Evolutionary conservation across 2,329 filamentous ascomycete species (phyloP).

Genomic region (Aspergillus sergii): DNA sequence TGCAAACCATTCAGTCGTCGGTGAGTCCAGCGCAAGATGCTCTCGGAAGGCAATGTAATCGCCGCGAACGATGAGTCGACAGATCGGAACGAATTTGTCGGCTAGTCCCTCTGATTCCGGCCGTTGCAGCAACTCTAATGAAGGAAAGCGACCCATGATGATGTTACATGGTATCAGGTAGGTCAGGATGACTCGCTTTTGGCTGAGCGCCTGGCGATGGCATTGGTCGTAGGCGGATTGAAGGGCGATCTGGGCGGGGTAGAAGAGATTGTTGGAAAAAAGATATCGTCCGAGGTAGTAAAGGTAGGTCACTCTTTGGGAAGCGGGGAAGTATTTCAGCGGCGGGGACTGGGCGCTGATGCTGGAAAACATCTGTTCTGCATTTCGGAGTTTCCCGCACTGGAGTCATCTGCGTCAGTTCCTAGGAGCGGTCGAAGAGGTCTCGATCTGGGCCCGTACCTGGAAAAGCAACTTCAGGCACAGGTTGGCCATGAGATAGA

Average conservation of each 20-base stretch:
- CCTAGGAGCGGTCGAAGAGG: not conserved
- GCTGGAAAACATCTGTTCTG: conserved; percentile 86
- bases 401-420: conserved; percentile 33
- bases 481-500: conserved; percentile 90
- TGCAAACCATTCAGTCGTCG: conserved; percentile 72
- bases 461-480: conserved; percentile 87
- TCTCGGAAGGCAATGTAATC: conserved; percentile 74
- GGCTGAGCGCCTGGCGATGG: conserved; percentile 58
- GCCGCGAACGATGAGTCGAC: conserved; percentile 70
- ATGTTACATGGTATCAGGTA: conserved; percentile 83
- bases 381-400: conserved; percentile 80
- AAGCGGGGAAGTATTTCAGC: conserved; percentile 76
- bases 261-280: conserved; percentile 82
- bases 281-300: conserved; percentile 93
- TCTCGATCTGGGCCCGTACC: conserved; percentile 45
- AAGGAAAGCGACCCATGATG: conserved; percentile 81
- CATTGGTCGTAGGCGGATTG: conserved; percentile 81
- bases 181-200: conserved; percentile 77
- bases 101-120: conserved; percentile 69
- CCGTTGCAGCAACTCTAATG: conserved; percentile 63
- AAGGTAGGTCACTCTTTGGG: conserved; percentile 87
- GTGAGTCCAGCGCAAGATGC: conserved; percentile 59
- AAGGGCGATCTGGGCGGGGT: conserved; percentile 72
- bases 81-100: conserved; percentile 72
- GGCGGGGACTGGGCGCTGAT: conserved; percentile 83